A percentile compares a stretch with the other conserved stretches of the same genome.
Evolutionary conservation across 1,139 yeast species (phyloP).

Genomic region (Yamadazyma triangularis): DNA sequence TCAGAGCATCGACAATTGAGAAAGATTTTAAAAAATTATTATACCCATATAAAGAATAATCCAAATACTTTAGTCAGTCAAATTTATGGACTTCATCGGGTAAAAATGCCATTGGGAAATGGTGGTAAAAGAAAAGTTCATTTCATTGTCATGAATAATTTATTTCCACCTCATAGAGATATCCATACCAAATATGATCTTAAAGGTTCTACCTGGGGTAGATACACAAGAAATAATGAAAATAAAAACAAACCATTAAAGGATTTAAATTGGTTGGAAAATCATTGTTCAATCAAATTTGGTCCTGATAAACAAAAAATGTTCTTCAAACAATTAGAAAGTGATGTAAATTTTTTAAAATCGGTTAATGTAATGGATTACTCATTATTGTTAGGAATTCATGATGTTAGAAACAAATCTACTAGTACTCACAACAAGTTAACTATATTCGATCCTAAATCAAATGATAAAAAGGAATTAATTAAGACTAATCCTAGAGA

Average conservation of each 20-base stretch:
- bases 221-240: slow-evolving; percentile 44
- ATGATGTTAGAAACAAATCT: slow-evolving; percentile 54
- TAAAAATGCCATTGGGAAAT: slow-evolving; percentile 69
- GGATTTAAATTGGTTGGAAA: slow-evolving; percentile 84
- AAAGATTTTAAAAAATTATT: slow-evolving; percentile 69
- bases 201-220: slow-evolving; percentile 90
- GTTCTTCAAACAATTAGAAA: slow-evolving; percentile 64
- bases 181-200: slow-evolving; percentile 84
- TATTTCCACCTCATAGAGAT: slow-evolving; percentile 92
- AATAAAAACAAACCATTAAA: slow-evolving; percentile 48
- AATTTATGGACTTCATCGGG: slow-evolving; percentile 91
- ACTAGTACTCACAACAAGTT: slow-evolving; percentile 32
- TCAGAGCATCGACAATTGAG: slow-evolving; percentile 85
- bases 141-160: slow-evolving; percentile 93
- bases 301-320: slow-evolving; percentile 64
- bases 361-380: slow-evolving; percentile 91
- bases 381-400: slow-evolving; percentile 82
- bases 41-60: slow-evolving; percentile 72
- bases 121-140: slow-evolving; percentile 71
- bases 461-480: slow-evolving; percentile 36
- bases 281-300: slow-evolving; percentile 56
- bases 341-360: slow-evolving; percentile 71
- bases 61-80: slow-evolving; percentile 91
- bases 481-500: slow-evolving; percentile 46
- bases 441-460: slow-evolving; percentile 47